phyloP scores from a whole-genome alignment of 495 filamentous ascomycete species.

The Tricharina praecox region DNA sequence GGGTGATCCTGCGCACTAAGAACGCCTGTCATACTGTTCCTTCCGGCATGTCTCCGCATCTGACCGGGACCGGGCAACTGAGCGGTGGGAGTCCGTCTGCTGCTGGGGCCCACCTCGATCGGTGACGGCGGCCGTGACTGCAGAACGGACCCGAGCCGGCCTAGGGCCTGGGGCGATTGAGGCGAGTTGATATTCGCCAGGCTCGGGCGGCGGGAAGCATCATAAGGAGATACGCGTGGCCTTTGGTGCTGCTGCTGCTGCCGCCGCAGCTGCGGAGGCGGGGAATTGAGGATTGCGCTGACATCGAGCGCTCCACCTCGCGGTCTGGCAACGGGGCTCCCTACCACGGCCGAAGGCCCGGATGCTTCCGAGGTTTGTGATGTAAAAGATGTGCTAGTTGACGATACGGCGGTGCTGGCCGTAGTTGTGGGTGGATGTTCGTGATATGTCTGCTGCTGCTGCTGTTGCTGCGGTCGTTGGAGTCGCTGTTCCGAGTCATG shows the following conservation, averaged over 20 bases:
- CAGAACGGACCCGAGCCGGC: conserved; percentile 2
- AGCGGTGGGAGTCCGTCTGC: too few relatives aligned
- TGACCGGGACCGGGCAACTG: too few relatives aligned
- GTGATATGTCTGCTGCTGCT: neutral
- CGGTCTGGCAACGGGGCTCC: conserved; percentile 18
- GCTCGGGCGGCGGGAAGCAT: conserved; percentile 11
- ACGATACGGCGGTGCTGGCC: conserved; percentile 3
- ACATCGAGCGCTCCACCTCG: conserved; percentile 15
- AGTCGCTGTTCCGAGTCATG: conserved; percentile 1
- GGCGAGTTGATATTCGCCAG: conserved; percentile 8
- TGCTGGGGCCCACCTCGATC: conserved; percentile 17
- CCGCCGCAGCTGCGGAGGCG: conserved; percentile 10
- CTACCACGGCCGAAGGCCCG: conserved; percentile 12
- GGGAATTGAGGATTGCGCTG: conserved; percentile 24
- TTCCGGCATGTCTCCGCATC: too few relatives aligned
- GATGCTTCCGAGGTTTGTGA: conserved; percentile 16
- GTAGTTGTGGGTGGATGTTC: neutral
- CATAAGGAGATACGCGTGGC: conserved; percentile 11
- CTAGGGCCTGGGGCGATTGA: neutral
- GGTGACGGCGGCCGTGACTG: conserved; percentile 23
- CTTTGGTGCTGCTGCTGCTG: too few relatives aligned
- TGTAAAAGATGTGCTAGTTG: conserved; percentile 15
- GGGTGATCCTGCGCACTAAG: conserved; percentile 22
- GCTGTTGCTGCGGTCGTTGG: neutral
- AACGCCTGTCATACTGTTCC: too few relatives aligned